Conservation (phyloP, 2,329 filamentous ascomycete genomes). For the Colletotrichum nymphaeae region DNA sequence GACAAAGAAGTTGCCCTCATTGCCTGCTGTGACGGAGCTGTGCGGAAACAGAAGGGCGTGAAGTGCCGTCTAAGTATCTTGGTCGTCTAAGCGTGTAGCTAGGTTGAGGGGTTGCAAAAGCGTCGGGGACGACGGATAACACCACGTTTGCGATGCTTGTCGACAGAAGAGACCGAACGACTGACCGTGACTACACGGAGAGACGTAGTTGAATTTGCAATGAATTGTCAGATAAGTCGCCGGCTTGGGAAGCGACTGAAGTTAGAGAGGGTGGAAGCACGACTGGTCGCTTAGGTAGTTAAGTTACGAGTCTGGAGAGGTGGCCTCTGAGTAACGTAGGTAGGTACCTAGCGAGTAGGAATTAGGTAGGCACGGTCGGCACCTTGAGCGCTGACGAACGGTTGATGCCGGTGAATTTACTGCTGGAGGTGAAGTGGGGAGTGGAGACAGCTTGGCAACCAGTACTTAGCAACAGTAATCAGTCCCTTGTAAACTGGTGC, state of each 20-base stretch:
- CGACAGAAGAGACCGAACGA: background rate
- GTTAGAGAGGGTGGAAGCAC: background rate
- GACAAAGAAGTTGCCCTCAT: constrained; percentile 5
- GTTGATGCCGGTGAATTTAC: background rate
- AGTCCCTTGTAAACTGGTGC: background rate
- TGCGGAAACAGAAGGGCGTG: background rate
- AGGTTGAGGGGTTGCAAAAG: background rate
- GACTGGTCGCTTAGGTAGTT: background rate
- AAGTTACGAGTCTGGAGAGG: background rate
- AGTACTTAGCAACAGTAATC: no score
- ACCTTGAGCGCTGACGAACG: background rate
- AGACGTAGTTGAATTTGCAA: background rate
- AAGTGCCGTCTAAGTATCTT: background rate
- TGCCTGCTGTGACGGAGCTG: background rate
- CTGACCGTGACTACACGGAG: background rate
- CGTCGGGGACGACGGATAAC: background rate
- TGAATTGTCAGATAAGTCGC: background rate
- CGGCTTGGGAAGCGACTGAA: background rate
- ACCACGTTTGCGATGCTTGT: background rate
- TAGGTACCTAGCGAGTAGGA: background rate
- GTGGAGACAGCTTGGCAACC: background rate
- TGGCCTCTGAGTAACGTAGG: constrained; percentile 1
- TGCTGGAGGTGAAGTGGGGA: no score
- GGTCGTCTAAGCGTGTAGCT: background rate
- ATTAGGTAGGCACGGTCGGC: background rate